These are phyloP conservation scores for Plectranthus barbatus DNA, from an alignment of 257 asterid species.

Conservation along the genomic window DNA sequence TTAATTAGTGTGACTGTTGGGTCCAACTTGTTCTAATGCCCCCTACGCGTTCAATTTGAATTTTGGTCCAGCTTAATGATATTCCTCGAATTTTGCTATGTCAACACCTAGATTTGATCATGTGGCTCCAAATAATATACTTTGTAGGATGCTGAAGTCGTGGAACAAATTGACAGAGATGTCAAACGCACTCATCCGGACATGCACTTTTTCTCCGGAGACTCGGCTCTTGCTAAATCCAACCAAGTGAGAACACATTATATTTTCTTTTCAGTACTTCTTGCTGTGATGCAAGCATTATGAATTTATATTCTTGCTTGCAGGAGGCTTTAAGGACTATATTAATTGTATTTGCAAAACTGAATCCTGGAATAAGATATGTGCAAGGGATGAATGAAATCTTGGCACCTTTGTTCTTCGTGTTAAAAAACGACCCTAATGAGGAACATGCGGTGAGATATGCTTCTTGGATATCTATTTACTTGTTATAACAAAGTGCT, in stretches of 20 bases:
- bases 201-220: slow-evolving; percentile 87
- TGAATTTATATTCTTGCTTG: slow-evolving; percentile 18
- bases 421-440: slow-evolving; percentile 66
- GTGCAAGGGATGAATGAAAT: slow-evolving; percentile 99
- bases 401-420: slow-evolving; percentile 77
- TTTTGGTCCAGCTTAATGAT: slow-evolving; percentile 2
- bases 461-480: slow-evolving; percentile 12
- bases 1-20: background rate
- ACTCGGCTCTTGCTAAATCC: slow-evolving; percentile 60
- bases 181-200: slow-evolving; percentile 97
- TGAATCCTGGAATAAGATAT: slow-evolving; percentile 96
- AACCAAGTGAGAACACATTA: slow-evolving; percentile 56
- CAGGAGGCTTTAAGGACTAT: slow-evolving; percentile 77
- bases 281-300: slow-evolving; percentile 17
- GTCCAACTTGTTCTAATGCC: slow-evolving; percentile 4
- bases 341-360: slow-evolving; percentile 76
- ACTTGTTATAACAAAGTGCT: background rate
- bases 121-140: slow-evolving; percentile 20
- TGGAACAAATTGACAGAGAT: slow-evolving; percentile 97
- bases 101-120: slow-evolving; percentile 1
- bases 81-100: slow-evolving; percentile 3
- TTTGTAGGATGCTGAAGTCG: slow-evolving; percentile 69
- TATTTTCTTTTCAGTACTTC: slow-evolving; percentile 5
- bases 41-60: background rate
- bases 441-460: slow-evolving; percentile 67